Conservation (phyloP, 2,329 filamentous ascomycete species). For the Ceratocystis huliohia region DNA sequence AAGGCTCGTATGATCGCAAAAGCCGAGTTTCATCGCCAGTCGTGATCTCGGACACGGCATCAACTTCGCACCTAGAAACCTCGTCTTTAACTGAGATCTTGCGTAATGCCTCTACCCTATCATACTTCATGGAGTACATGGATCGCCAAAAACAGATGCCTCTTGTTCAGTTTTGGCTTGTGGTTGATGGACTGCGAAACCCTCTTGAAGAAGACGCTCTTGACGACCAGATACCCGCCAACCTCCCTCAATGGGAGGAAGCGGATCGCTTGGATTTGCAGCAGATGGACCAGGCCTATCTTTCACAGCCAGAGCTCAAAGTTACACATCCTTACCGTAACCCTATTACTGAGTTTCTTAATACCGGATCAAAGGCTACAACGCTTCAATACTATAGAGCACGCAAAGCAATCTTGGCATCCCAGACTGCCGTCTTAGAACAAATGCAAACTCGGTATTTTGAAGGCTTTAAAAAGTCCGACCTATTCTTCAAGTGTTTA, state of each 20-base stretch:
- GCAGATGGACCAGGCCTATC: slow-evolving; percentile 82
- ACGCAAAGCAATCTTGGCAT: slow-evolving; percentile 63
- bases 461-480: slow-evolving; percentile 77
- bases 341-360: slow-evolving; percentile 64
- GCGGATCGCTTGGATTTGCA: slow-evolving; percentile 78
- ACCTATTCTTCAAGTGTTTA: slow-evolving; percentile 91
- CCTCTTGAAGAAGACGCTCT: slow-evolving; percentile 69
- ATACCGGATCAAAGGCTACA: slow-evolving; percentile 62
- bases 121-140: slow-evolving; percentile 99
- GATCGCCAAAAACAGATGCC: slow-evolving; percentile 78
- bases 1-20: slow-evolving; percentile 17
- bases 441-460: slow-evolving; percentile 73
- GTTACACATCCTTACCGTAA: slow-evolving; percentile 57
- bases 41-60: slow-evolving; percentile 25
- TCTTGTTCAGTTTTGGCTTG: slow-evolving; percentile 94
- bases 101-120: slow-evolving; percentile 76
- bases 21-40: slow-evolving; percentile 21
- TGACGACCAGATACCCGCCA: slow-evolving; percentile 44
- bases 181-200: slow-evolving; percentile 91
- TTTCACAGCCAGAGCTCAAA: slow-evolving; percentile 69
- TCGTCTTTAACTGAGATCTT: slow-evolving; percentile 74
- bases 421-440: slow-evolving; percentile 72
- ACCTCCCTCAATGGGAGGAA: slow-evolving; percentile 59
- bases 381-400: slow-evolving; percentile 73
- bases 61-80: slow-evolving; percentile 55